phyloP scores from a whole-genome alignment of 306 rosid species.

The Rosa persica region DNA sequence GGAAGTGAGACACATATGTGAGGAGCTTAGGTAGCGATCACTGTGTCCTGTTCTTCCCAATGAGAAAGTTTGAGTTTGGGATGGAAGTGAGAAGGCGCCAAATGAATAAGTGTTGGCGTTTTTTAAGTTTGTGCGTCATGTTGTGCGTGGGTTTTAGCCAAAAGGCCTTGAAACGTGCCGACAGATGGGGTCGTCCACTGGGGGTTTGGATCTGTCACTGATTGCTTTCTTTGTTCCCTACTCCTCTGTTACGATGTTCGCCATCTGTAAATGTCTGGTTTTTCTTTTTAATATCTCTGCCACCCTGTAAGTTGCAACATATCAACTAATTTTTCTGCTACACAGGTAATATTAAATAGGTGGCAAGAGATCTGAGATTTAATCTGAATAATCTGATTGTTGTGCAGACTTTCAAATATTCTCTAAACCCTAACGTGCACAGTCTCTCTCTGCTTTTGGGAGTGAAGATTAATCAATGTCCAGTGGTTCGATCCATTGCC shows the following conservation, averaged over 20 bases:
- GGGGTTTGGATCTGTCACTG: slow-evolving; percentile 34
- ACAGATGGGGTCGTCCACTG: slow-evolving; percentile 29
- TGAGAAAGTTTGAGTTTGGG: background rate
- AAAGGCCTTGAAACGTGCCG: slow-evolving; percentile 18
- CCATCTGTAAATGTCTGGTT: background rate
- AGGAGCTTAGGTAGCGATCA: background rate
- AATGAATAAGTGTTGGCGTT: background rate
- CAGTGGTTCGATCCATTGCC: slow-evolving; percentile 77
- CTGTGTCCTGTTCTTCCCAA: background rate
- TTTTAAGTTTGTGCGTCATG: slow-evolving; percentile 25
- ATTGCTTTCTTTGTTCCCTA: background rate
- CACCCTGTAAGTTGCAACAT: background rate
- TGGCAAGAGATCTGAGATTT: background rate
- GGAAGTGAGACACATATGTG: background rate
- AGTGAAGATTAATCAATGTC: slow-evolving; percentile 37
- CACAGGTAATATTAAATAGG: background rate
- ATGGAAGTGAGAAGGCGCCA: background rate
- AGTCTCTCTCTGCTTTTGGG: too few species aligned
- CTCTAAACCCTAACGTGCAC: too few species aligned
- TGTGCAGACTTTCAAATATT: background rate
- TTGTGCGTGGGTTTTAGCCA: slow-evolving; percentile 23
- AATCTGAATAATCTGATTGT: background rate
- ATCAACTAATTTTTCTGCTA: too few species aligned
- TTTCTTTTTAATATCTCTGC: background rate
- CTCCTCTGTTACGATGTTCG: background rate